Conservation (phyloP, 495 filamentous ascomycete genomes). For the Schizothecium vesticola region DNA sequence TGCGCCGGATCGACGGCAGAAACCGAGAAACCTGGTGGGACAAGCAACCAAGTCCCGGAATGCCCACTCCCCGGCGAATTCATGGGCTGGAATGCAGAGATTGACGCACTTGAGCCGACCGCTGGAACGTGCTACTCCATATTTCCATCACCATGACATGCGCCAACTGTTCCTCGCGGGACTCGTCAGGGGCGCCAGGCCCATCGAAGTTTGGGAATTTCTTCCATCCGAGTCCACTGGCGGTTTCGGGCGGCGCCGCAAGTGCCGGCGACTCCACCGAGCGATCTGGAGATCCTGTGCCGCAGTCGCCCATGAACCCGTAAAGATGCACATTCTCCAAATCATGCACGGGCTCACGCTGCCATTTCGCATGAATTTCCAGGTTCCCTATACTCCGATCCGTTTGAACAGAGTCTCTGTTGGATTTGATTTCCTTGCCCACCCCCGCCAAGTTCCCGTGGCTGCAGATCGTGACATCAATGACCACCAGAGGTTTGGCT, state of each 20-base stretch:
- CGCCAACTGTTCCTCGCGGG: neutral
- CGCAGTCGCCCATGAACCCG: conserved; percentile 9
- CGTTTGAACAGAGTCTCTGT: conserved; percentile 3
- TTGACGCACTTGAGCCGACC: neutral
- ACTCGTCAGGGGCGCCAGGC: neutral
- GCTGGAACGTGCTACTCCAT: neutral
- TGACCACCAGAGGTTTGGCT: neutral
- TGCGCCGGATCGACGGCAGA: neutral
- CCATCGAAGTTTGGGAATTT: neutral
- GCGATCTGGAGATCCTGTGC: conserved; percentile 1
- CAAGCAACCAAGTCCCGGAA: neutral
- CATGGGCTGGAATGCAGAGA: neutral
- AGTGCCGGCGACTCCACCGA: neutral
- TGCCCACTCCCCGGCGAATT: neutral
- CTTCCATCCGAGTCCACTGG: neutral
- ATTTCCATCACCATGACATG: neutral
- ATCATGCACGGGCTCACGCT: conserved; percentile 1
- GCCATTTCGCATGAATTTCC: conserved; percentile 2
- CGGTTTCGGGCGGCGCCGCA: neutral
- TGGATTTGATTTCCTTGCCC: neutral
- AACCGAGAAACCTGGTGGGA: conserved; percentile 1
- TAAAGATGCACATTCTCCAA: conserved; percentile 10
- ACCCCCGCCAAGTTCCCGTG: neutral
- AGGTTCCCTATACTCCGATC: conserved; percentile 1
- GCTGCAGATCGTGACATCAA: neutral